Evolutionary conservation across 257 asterid species (phyloP), one percentile per base, ranked within the genome.

Genomic region (Solanum chilense): DNA sequence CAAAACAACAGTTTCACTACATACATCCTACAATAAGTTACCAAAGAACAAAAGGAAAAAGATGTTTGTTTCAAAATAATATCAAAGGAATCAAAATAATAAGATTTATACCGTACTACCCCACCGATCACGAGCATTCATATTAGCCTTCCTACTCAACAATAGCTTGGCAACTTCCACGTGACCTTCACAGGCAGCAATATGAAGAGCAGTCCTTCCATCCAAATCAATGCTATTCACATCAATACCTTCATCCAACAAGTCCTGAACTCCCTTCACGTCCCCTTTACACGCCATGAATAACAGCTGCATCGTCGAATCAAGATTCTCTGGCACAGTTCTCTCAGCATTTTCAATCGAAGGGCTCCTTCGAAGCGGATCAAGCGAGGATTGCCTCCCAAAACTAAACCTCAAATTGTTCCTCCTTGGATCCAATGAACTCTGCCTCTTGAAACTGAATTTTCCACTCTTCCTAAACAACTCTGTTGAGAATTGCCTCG

Each of bases 91-190:
- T 44, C 60, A 77, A 77, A 77, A 44, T 25, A 77, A 27, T 29
- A 78, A 78, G 18, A 78, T 78, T 9, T 15, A 2, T 92, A 96
- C 99, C 97, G 99, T 97, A 95, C 99, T 97, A 39, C 99, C 99
- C 99, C 99, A 97, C 33, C 99, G 96, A 95, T 97, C 98, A 33
- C 96, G 95, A 10, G 98, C 98, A 89, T 97, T 97, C 18, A 97
- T 92, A 88, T 97, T 97, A 42, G 98, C 98, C 90, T 82, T 92
- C 87, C 96, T 90, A 45, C 94, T 89, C 94, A 97, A 87, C 91
- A 97, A 86, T 37, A 96, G 92, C 90, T 89, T 92, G 41, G 87
- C 98, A 83, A 96, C 99, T 33, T 94, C 96, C 6, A 92, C 93
- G 87, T 96, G 96, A 2, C 99, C 99, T 88, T 97, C 99, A 77